Evolutionary conservation across 176 grass and related monocot genomes (phyloP).

Genomic region (Phoenix roebelenii): DNA sequence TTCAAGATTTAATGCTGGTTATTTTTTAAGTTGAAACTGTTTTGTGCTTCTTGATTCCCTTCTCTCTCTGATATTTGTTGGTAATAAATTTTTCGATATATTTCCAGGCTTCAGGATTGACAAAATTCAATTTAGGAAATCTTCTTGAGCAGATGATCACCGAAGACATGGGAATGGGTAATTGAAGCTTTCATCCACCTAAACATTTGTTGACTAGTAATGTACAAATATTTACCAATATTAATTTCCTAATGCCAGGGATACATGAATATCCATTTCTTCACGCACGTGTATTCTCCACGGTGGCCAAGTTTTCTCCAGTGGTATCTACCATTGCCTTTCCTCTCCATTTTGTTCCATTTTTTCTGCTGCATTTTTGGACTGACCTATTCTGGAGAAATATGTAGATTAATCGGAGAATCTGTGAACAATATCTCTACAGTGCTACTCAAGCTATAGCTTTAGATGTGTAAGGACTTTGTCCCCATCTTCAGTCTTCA

Average conservation of each 20-base stretch:
- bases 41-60: no score
- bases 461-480: slow-evolving; percentile 73
- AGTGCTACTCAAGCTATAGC: slow-evolving; percentile 59
- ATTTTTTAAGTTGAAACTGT: no score
- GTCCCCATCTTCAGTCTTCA: slow-evolving; percentile 13
- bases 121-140: slow-evolving; percentile 46
- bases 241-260: slow-evolving; percentile 33
- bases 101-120: slow-evolving; percentile 56
- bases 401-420: slow-evolving; percentile 60
- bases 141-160: slow-evolving; percentile 76
- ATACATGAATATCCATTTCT: slow-evolving; percentile 74
- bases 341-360: slow-evolving; percentile 2
- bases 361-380: slow-evolving; percentile 7
- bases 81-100: not conserved
- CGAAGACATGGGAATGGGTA: slow-evolving; percentile 65
- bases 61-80: no score
- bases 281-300: slow-evolving; percentile 71
- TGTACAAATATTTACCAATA: no score
- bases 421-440: slow-evolving; percentile 58
- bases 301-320: slow-evolving; percentile 63
- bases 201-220: no score
- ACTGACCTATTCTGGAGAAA: slow-evolving; percentile 3
- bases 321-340: slow-evolving; percentile 42
- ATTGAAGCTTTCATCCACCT: not conserved
- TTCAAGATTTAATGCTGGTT: no score